These are phyloP conservation scores for Auricularia heimuer DNA, from an alignment of 768 basidiomycete genomes.

Conservation along the genomic window DNA sequence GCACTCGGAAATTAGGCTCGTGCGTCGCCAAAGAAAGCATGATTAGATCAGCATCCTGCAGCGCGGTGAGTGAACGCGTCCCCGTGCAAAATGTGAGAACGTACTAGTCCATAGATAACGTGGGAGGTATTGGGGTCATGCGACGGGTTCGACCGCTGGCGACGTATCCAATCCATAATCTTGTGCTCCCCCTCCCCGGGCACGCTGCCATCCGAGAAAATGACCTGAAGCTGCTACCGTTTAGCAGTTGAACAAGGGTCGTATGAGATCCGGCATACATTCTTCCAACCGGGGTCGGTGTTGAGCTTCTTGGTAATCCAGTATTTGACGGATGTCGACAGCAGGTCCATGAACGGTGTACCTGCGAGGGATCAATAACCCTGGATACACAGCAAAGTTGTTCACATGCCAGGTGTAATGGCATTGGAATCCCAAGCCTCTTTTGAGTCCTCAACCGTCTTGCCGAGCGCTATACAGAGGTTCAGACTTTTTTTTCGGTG, in stretches of 20 bases:
- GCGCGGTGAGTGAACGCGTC: background rate
- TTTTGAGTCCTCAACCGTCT: conserved; percentile 65
- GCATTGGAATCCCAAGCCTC: conserved; percentile 96
- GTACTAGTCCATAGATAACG: conserved; percentile 93
- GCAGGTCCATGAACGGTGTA: conserved; percentile 94
- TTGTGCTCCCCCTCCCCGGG: conserved; percentile 99
- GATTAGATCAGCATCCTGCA: conserved; percentile 94
- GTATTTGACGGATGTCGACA: conserved; percentile 81
- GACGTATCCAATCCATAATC: conserved; percentile 96
- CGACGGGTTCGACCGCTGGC: conserved; percentile 77
- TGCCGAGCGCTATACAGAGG: conserved; percentile 71
- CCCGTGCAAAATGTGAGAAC: conserved; percentile 15
- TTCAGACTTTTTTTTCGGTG: background rate
- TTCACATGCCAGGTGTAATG: conserved; percentile 72
- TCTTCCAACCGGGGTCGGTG: conserved; percentile 90
- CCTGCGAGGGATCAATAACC: background rate
- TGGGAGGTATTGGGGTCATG: conserved; percentile 93
- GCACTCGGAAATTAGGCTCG: conserved; percentile 94
- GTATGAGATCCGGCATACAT: conserved; percentile 36
- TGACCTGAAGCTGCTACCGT: conserved; percentile 67
- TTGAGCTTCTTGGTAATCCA: conserved; percentile 97
- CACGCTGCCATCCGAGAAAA: conserved; percentile 94
- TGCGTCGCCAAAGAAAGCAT: conserved; percentile 98
- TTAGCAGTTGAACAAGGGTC: background rate
- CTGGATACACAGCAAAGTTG: background rate